Evolutionary conservation across 2,329 filamentous ascomycete genomes (phyloP), one percentile per base, ranked within the genome.

Genomic region (Teratosphaeria nubilosa): DNA sequence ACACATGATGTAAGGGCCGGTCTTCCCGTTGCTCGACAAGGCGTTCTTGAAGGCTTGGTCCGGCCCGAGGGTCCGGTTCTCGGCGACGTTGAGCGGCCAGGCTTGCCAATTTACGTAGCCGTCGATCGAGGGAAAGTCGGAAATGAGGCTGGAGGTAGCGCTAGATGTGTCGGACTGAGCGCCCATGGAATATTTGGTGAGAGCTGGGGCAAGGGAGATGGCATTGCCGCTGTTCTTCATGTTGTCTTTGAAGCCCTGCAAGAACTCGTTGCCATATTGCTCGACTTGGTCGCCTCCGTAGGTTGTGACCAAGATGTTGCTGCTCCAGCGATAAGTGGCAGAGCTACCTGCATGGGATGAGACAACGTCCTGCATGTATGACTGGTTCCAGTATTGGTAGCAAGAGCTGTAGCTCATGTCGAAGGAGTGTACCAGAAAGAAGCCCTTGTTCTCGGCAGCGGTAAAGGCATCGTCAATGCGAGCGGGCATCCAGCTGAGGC

Each of bases 101-200:
- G 71, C 70, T 64, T 73, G 71, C 71, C 72, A 73, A 64, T 74
- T 73, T 62, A 72, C 65, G 63, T 69, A 74, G 56, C 72, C 72
- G 53, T 73, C 72, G 54, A 71, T 68, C 24, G 70, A 67, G 32
- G 68, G 55, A 56, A 68, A 74, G 24, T 73, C 68, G 51, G 57
- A 63, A 50, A 73, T 62, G 54, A 72, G 62, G 20, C 65, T 59
- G 45, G 62, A 63, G 13, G 68, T 66, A 6, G 66, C 61, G 34
- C 61, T 54, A 1, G 62, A 34, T 3, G 69, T 53, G 52, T 66
- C 58, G 25, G 59, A 61, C 57, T 72, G 66, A 24, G 68, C 71
- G 37, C 59, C 63, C 55, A 68, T 64, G 5, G 70, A 66, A 63
- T 69, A 73, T 9, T 60, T 66, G 41, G 66, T 71, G 30, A 74